These are phyloP conservation scores for Nakaseomyces glabratus DNA, from an alignment of 1,139 yeast genomes.

Conservation along the genomic window DNA sequence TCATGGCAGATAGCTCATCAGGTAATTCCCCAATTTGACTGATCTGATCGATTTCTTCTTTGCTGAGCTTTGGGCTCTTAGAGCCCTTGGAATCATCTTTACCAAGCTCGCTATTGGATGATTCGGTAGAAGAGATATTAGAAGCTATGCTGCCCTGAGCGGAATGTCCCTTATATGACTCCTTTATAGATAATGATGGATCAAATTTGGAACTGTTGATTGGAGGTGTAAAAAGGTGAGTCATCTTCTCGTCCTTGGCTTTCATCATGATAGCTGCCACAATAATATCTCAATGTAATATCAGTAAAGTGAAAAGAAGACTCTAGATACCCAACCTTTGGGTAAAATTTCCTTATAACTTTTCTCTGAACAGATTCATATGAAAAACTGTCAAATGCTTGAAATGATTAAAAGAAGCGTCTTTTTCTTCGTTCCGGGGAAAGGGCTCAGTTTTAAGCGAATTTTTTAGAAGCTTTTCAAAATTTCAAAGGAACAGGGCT, in stretches of 20 bases:
- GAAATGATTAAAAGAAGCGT: too few species aligned
- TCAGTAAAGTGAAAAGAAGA: too few species aligned
- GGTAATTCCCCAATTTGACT: slow-evolving; percentile 28
- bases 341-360: too few species aligned
- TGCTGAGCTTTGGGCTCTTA: slow-evolving; percentile 9
- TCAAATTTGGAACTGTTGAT: slow-evolving; percentile 25
- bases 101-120: slow-evolving; percentile 1
- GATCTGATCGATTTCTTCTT: slow-evolving; percentile 21
- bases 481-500: too few species aligned
- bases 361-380: too few species aligned
- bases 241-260: slow-evolving; percentile 11
- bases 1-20: slow-evolving; percentile 26
- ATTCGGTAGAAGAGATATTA: slow-evolving; percentile 1
- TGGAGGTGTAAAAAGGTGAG: slow-evolving; percentile 27
- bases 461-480: too few species aligned
- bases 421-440: too few species aligned
- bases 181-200: slow-evolving; percentile 21
- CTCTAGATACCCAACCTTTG: too few species aligned
- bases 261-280: too few species aligned
- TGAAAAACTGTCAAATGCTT: too few species aligned
- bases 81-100: not conserved
- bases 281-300: too few species aligned
- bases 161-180: slow-evolving; percentile 19
- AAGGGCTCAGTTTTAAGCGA: too few species aligned
- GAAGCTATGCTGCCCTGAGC: slow-evolving; percentile 6